phyloP scores from a whole-genome alignment of 2,329 filamentous ascomycete genomes.

The Alternaria gansuensis region DNA sequence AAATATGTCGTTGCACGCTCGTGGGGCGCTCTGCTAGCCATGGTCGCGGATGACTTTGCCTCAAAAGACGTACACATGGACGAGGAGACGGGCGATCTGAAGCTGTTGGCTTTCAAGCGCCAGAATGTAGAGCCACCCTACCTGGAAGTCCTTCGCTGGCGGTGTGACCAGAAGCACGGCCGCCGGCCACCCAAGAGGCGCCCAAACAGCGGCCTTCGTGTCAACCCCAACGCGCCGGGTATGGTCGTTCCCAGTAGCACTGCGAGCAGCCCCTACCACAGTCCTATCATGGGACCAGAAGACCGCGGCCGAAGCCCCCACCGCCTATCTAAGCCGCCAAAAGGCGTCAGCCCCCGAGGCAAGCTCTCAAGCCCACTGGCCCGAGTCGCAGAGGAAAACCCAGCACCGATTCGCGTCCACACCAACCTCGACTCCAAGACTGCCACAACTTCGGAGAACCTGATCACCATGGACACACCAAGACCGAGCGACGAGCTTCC shows the following conservation, averaged over 20 bases:
- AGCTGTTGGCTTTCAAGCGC: constrained; percentile 82
- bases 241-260: constrained; percentile 58
- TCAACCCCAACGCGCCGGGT: constrained; percentile 62
- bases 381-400: constrained; percentile 74
- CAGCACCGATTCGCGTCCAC: constrained; percentile 51
- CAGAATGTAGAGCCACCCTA: constrained; percentile 90
- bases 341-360: constrained; percentile 68
- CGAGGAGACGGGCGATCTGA: constrained; percentile 89
- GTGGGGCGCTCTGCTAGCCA: constrained; percentile 86
- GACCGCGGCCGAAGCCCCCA: constrained; percentile 76
- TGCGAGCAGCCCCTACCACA: constrained; percentile 68
- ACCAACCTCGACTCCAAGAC: constrained; percentile 47
- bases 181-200: constrained; percentile 63
- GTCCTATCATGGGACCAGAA: constrained; percentile 65
- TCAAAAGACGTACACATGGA: constrained; percentile 92
- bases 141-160: constrained; percentile 93
- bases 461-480: constrained; percentile 56
- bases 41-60: constrained; percentile 89
- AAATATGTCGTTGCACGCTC: constrained; percentile 96
- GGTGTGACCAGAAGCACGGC: constrained; percentile 94
- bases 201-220: constrained; percentile 58
- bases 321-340: constrained; percentile 68
- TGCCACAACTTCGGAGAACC: constrained; percentile 47
- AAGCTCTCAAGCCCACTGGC: constrained; percentile 77
- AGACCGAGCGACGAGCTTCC: constrained; percentile 51